Percentiles rank a stretch among this genome's conserved stretches.
These are phyloP conservation scores for Magnaporthales sp. DNA, from an alignment of 2,329 filamentous ascomycete genomes.

Conservation along the genomic window DNA sequence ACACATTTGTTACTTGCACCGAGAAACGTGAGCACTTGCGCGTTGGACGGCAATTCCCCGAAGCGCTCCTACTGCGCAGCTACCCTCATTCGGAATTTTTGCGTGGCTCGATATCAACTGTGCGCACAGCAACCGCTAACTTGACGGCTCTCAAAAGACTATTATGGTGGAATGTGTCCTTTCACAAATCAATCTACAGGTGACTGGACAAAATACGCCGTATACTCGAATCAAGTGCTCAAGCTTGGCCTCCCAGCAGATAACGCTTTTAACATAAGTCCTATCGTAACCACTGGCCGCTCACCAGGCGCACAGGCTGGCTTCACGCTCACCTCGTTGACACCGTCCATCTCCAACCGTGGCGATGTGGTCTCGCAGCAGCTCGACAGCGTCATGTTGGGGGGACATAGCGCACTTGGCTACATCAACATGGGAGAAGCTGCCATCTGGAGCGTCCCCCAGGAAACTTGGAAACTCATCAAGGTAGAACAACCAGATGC, in stretches of 20 bases:
- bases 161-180: conserved; percentile 90
- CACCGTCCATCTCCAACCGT: conserved; percentile 60
- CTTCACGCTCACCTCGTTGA: conserved; percentile 70
- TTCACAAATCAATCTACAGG: conserved; percentile 27
- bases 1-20: neutral
- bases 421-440: conserved; percentile 94
- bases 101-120: too few relatives aligned
- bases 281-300: conserved; percentile 37
- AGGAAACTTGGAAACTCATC: conserved; percentile 80
- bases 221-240: conserved; percentile 76
- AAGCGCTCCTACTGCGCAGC: neutral
- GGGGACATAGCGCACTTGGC: conserved; percentile 72
- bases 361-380: conserved; percentile 61
- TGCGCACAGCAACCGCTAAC: neutral
- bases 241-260: conserved; percentile 43
- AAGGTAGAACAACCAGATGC: conserved; percentile 42
- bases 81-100: neutral
- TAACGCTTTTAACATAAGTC: conserved; percentile 24
- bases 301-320: conserved; percentile 75
- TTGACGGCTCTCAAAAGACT: conserved; percentile 40
- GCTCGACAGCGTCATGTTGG: conserved; percentile 71
- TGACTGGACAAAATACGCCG: conserved; percentile 58
- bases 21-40: neutral
- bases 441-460: conserved; percentile 78
- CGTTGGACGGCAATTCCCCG: neutral